phyloP scores from a whole-genome alignment of 192 early-diverging fungal species.

The Glomus cerebriforme region DNA sequence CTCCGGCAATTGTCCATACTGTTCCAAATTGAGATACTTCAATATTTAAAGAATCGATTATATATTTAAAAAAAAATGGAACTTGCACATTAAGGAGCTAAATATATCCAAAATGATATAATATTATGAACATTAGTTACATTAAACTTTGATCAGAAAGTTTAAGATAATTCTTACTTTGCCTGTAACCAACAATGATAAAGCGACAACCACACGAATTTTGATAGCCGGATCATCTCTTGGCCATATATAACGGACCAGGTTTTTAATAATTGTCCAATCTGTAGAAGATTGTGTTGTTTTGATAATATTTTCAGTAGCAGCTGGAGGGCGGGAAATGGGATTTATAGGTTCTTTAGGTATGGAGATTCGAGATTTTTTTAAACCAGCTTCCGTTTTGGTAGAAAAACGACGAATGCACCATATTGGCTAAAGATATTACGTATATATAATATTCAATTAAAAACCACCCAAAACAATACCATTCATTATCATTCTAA shows the following conservation, averaged over 20 bases:
- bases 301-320: not conserved
- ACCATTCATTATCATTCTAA: not conserved
- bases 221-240: slow-evolving; percentile 83
- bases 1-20: slow-evolving; percentile 79
- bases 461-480: not conserved
- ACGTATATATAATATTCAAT: not conserved
- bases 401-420: not conserved
- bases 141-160: not conserved
- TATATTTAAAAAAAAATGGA: slow-evolving; percentile 92
- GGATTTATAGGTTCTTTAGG: not conserved
- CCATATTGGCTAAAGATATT: not conserved
- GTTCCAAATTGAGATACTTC: slow-evolving; percentile 64
- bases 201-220: slow-evolving; percentile 80
- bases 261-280: slow-evolving; percentile 71
- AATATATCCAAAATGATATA: slow-evolving; percentile 1
- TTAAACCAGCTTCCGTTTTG: too few relatives aligned
- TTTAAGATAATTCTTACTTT: slow-evolving; percentile 46
- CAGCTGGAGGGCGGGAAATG: too few relatives aligned
- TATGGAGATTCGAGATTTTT: not conserved
- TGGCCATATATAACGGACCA: slow-evolving; percentile 89
- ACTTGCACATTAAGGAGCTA: slow-evolving; percentile 89
- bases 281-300: slow-evolving; percentile 39
- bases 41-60: slow-evolving; percentile 84
- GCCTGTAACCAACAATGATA: slow-evolving; percentile 80
- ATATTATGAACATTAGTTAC: slow-evolving; percentile 4